Conservation (phyloP, 2,329 filamentous ascomycete genomes). For the Paracoccidioides brasiliensis region DNA sequence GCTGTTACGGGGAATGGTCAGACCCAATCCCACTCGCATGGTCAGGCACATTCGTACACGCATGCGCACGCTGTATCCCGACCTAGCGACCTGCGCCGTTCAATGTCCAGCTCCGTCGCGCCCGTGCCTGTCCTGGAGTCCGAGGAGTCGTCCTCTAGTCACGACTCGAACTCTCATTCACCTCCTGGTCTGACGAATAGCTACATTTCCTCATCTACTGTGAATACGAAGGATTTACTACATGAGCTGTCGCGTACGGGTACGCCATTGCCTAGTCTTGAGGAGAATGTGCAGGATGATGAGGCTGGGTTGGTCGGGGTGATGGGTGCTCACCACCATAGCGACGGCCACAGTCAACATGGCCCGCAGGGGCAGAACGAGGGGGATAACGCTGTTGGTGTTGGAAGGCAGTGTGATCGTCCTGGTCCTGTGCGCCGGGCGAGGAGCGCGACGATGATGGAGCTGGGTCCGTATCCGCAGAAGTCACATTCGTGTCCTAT, state of each 20-base stretch:
- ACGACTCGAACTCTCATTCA: constrained; percentile 44
- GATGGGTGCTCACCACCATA: constrained; percentile 50
- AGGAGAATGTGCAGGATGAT: constrained; percentile 42
- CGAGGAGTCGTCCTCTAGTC: constrained; percentile 51
- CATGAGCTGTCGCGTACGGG: constrained; percentile 73
- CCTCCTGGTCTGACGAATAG: constrained; percentile 64
- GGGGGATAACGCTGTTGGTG: constrained; percentile 33
- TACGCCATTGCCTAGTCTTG: constrained; percentile 74
- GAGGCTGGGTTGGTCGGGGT: neutral
- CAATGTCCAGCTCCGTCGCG: constrained; percentile 75
- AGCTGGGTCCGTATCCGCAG: constrained; percentile 88
- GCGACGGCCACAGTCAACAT: no score
- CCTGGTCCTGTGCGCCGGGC: constrained; percentile 76
- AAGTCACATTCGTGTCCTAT: constrained; percentile 99
- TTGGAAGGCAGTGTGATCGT: constrained; percentile 16
- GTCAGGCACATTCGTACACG: constrained; percentile 37
- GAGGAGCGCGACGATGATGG: constrained; percentile 89
- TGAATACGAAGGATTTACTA: constrained; percentile 66
- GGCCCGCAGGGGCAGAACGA: no score
- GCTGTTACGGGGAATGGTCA: constrained; percentile 37
- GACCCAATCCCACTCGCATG: constrained; percentile 27
- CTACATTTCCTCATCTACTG: constrained; percentile 44
- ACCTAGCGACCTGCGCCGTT: constrained; percentile 81
- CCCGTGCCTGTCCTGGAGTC: constrained; percentile 68
- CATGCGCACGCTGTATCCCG: constrained; percentile 42